Base-by-base conservation (phyloP, 179 eudicot genomes). In the Amaranthus tricolor region DNA sequence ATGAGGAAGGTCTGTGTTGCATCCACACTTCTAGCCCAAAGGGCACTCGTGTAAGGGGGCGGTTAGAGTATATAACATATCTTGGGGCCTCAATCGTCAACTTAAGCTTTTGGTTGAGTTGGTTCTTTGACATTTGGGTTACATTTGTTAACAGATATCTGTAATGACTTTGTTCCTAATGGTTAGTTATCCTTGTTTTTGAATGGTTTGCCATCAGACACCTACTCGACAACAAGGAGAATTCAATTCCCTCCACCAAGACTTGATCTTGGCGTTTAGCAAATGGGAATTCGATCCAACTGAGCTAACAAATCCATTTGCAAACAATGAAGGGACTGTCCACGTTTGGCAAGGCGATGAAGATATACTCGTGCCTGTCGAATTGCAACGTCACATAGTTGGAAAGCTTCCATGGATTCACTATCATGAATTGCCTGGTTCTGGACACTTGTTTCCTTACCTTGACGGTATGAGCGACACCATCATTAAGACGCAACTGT, bases 291-390 rank as follows among this genome's bases (percentile, higher is more conserved):
- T 86, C 16, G 86, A 82, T 69, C 87, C 89, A 63, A 84, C 81
- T 20, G 87, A 86, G 73, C 71, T 86, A 40, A 72, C 77, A 52
- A 86, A 76, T 62, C 86, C 83, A 56, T 84, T 78, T 70, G 83
- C 81, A 10, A 80, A 80, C 78, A 74, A 74, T 5, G 84, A 86
- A 50, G 88, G 81, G 47, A 78, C 77, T 13, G 86, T 86, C 52
- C 89, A 86, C 74, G 75, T 86, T 6, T 86, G 89, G 89, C 87
- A 84, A 62, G 89, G 87, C n/a, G 86, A 82, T 65, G 89, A 86
- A 74, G 89, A 86, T 62, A 47, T 50, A 62, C 84, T 86, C n/a
- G 86, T 82, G 59, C 86, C 88, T 24, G 87, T 70, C 53, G 51
- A 12, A 7, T 57, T 81, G 76, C 85, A 85, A 61, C 88, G 84